Percentiles rank a stretch among this genome's conserved stretches.
phyloP scores from a whole-genome alignment of 2,329 filamentous ascomycete species.

The Ceratocystis alfenasii region DNA sequence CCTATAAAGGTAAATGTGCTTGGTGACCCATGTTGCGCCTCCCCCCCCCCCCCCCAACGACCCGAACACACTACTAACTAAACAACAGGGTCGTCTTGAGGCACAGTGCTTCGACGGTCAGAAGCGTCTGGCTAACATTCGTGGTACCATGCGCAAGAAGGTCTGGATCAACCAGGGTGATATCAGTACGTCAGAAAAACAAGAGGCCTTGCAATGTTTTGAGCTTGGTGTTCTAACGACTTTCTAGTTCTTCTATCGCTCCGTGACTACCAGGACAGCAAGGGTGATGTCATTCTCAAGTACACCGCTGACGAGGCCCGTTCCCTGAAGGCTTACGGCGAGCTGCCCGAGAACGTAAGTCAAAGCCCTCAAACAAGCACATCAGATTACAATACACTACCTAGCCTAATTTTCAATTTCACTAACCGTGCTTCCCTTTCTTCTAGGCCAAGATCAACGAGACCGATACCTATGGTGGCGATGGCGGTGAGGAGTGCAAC shows the following conservation, averaged over 20 bases:
- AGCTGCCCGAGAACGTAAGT: slow-evolving; percentile 66
- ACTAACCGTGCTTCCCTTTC: not conserved
- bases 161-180: slow-evolving; percentile 99
- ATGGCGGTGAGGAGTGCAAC: slow-evolving; percentile 88
- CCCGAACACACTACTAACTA: slow-evolving; percentile 10
- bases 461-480: slow-evolving; percentile 85
- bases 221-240: not conserved
- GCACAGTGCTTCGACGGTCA: slow-evolving; percentile 90
- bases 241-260: slow-evolving; percentile 60
- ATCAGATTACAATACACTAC: not conserved
- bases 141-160: slow-evolving; percentile 67
- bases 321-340: slow-evolving; percentile 90
- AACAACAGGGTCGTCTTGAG: slow-evolving; percentile 58
- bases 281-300: slow-evolving; percentile 94
- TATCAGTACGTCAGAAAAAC: slow-evolving; percentile 37
- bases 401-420: not conserved
- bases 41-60: too few relatives aligned
- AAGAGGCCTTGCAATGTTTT: not conserved
- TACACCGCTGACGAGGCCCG: slow-evolving; percentile 94
- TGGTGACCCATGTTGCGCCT: too few relatives aligned
- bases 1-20: too few relatives aligned
- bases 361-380: too few relatives aligned
- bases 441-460: slow-evolving; percentile 94
- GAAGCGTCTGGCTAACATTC: slow-evolving; percentile 53
- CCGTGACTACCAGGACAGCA: slow-evolving; percentile 87